Evolutionary conservation across 768 basidiomycete genomes (phyloP).

Genomic region (Mycena haematopus): DNA sequence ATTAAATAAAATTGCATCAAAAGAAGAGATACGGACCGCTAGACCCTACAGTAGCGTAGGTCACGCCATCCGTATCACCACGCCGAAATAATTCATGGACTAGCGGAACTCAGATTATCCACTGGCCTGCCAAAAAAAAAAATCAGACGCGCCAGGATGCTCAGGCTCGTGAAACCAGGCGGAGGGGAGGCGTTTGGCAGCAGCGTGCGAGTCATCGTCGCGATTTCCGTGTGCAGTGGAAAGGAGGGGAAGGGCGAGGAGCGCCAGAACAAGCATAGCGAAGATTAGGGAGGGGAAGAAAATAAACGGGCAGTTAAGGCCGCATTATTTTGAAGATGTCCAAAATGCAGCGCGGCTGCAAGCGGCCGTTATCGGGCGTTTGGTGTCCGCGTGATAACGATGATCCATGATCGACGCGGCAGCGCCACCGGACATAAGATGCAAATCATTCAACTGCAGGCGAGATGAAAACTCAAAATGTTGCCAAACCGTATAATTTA

Average conservation of each 20-base stretch:
- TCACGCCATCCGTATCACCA: constrained; percentile 1
- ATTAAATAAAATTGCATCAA: background rate
- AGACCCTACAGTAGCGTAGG: constrained; percentile 23
- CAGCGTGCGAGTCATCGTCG: constrained; percentile 8
- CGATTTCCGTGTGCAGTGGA: constrained; percentile 1
- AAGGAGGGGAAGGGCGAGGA: constrained; percentile 16
- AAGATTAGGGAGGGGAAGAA: constrained; percentile 1
- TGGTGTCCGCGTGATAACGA: too few relatives aligned
- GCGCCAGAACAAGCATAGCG: constrained; percentile 1
- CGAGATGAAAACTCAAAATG: too few relatives aligned
- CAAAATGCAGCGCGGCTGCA: too few relatives aligned
- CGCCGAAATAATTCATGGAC: constrained; percentile 14
- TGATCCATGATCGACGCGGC: too few relatives aligned
- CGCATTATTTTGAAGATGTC: too few relatives aligned
- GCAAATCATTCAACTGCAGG: too few relatives aligned
- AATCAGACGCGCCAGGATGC: constrained; percentile 1
- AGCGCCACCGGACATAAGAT: too few relatives aligned
- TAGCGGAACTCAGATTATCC: background rate
- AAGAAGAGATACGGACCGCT: constrained; percentile 38
- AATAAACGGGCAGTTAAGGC: background rate
- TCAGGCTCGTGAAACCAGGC: constrained; percentile 4
- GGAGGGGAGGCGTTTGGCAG: background rate
- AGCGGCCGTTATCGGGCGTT: too few relatives aligned
- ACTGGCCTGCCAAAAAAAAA: background rate
- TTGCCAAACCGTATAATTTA: too few relatives aligned